Evolutionary conservation across 1,284 basidiomycete species (phyloP).

Genomic region (Heterobasidion irregulare): DNA sequence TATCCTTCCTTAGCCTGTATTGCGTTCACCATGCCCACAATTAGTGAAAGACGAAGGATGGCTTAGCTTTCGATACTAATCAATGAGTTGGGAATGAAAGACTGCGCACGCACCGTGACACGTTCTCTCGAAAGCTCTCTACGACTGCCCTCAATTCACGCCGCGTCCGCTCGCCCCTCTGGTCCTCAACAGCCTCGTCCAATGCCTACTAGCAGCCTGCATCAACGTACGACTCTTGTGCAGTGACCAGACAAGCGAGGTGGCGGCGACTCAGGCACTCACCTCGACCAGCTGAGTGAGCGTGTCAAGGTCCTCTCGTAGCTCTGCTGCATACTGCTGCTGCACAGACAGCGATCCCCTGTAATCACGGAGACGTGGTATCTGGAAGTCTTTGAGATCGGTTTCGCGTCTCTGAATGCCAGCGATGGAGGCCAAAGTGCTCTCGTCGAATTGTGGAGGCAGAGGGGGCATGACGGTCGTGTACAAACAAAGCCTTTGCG

Average conservation of each 20-base stretch:
- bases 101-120: conserved; percentile 38
- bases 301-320: conserved; percentile 65
- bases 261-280: conserved; percentile 15
- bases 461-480: conserved; percentile 49
- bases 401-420: conserved; percentile 46
- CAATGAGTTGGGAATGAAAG: too few relatives aligned
- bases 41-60: not conserved
- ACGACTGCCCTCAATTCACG: conserved; percentile 43
- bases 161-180: conserved; percentile 45
- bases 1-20: conserved; percentile 44
- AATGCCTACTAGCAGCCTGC: conserved; percentile 38
- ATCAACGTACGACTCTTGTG: not conserved
- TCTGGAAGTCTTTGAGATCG: conserved; percentile 63
- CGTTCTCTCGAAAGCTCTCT: conserved; percentile 33
- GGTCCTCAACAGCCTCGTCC: conserved; percentile 60
- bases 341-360: conserved; percentile 59
- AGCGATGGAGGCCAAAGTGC: conserved; percentile 39
- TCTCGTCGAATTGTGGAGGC: conserved; percentile 41
- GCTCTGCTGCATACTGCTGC: conserved; percentile 64
- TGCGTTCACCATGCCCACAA: not conserved
- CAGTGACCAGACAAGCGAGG: not conserved
- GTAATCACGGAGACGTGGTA: conserved; percentile 65
- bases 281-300: conserved; percentile 67
- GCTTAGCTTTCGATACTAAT: too few relatives aligned
- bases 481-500: not conserved